phyloP scores from a whole-genome alignment of 2,329 filamentous ascomycete genomes.

The Xenosphaeropsis pyriputrescens region DNA sequence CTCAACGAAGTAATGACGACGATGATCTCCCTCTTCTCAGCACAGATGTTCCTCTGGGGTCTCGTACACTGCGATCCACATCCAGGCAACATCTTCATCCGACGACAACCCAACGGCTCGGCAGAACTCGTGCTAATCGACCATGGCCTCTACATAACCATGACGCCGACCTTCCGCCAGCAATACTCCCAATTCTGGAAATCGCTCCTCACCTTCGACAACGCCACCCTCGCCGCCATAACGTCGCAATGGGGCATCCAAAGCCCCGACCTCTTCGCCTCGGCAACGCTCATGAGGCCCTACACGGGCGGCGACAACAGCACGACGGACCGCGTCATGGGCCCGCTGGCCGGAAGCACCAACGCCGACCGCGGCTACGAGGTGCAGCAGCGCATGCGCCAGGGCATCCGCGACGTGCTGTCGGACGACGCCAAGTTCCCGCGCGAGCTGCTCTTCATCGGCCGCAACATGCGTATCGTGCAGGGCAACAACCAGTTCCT shows the following conservation, averaged over 20 bases:
- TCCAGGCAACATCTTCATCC: conserved; percentile 93
- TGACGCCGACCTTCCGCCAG: conserved; percentile 68
- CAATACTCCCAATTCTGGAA: conserved; percentile 92
- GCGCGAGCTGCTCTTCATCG: conserved; percentile 58
- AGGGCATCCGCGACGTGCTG: conserved; percentile 49
- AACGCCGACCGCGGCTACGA: conserved; percentile 52
- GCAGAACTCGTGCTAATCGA: conserved; percentile 92
- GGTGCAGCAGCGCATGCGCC: conserved; percentile 55
- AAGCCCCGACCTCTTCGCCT: conserved; percentile 82
- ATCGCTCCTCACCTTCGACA: conserved; percentile 85
- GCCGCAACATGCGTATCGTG: conserved; percentile 57
- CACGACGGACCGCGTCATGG: conserved; percentile 46
- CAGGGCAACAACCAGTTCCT: conserved; percentile 63
- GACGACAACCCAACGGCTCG: conserved; percentile 65
- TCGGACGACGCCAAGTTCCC: conserved; percentile 58
- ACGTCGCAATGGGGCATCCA: conserved; percentile 76
- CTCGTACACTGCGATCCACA: conserved; percentile 94
- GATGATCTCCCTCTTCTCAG: conserved; percentile 92
- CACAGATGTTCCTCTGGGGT: conserved; percentile 96
- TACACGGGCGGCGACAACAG: conserved; percentile 73
- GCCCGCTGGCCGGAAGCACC: conserved; percentile 35
- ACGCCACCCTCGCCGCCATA: conserved; percentile 58
- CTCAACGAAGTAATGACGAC: conserved; percentile 87
- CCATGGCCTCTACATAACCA: conserved; percentile 89
- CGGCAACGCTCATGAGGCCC: conserved; percentile 75